Conservation (phyloP, 768 basidiomycete genomes). For the Tricholoma hemisulphureum region DNA sequence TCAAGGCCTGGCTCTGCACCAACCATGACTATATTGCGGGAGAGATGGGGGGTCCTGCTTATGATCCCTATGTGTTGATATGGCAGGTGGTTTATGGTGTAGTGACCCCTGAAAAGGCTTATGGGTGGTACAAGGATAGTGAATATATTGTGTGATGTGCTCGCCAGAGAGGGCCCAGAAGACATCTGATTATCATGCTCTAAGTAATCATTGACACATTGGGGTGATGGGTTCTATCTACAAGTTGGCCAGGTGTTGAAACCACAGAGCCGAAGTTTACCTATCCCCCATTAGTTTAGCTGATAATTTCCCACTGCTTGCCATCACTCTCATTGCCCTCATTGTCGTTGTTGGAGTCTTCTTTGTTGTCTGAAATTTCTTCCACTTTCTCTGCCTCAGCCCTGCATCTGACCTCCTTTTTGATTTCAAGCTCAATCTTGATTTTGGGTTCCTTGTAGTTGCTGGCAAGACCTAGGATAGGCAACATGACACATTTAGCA, state of each 20-base stretch:
- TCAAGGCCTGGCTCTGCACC: constrained; percentile 21
- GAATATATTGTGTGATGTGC: too few species aligned
- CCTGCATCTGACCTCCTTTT: too few species aligned
- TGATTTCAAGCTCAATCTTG: background rate
- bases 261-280: background rate
- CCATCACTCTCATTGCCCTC: background rate
- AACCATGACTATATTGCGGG: constrained; percentile 20
- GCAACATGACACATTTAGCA: background rate
- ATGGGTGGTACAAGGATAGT: constrained; percentile 27
- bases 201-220: too few species aligned
- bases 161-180: too few species aligned
- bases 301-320: background rate
- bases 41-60: constrained; percentile 7
- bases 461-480: background rate
- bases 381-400: too few species aligned
- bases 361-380: too few species aligned
- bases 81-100: constrained; percentile 24
- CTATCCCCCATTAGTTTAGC: background rate
- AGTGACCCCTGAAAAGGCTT: constrained; percentile 22
- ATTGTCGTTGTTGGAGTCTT: background rate
- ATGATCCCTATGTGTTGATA: constrained; percentile 24
- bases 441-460: background rate
- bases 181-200: too few species aligned
- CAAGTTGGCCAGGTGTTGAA: background rate
- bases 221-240: too few species aligned